phyloP scores from a whole-genome alignment of 805 yeast species.

The Suhomyces kilbournensis region DNA sequence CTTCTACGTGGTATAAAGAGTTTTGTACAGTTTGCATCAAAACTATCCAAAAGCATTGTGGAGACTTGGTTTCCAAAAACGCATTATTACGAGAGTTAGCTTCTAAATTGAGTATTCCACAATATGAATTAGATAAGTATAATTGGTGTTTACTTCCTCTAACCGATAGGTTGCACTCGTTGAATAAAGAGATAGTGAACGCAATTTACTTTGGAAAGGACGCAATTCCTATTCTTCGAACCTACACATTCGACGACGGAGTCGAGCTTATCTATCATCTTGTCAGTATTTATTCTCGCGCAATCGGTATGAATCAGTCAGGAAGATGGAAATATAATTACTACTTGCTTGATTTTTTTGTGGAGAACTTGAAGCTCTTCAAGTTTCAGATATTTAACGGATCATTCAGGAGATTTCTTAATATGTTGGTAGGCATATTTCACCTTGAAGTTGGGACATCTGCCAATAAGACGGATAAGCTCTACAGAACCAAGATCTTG shows the following conservation, averaged over 20 bases:
- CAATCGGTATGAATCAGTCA: constrained; percentile 14
- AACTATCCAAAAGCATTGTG: constrained; percentile 17
- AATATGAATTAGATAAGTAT: constrained; percentile 17
- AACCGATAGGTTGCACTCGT: constrained; percentile 19
- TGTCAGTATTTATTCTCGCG: constrained; percentile 27
- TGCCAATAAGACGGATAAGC: constrained; percentile 1
- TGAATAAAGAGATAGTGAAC: constrained; percentile 25
- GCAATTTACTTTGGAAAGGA: constrained; percentile 20
- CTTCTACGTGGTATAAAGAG: constrained; percentile 25
- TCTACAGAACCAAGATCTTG: constrained; percentile 5
- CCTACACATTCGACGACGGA: constrained; percentile 18
- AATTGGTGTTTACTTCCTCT: constrained; percentile 23
- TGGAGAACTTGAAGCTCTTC: constrained; percentile 13
- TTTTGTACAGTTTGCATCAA: constrained; percentile 27
- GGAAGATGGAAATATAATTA: constrained; percentile 31
- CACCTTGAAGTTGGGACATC: constrained; percentile 5
- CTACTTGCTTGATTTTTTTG: constrained; percentile 20
- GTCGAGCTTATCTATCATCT: constrained; percentile 25
- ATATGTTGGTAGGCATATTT: constrained; percentile 18
- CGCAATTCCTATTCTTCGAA: constrained; percentile 16
- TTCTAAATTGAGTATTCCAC: constrained; percentile 28
- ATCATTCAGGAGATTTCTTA: constrained; percentile 22
- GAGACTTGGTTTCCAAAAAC: constrained; percentile 11
- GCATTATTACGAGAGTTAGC: constrained; percentile 18
- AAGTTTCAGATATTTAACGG: constrained; percentile 18